These are phyloP conservation scores for Aspergillus proliferans DNA, from an alignment of 2,329 filamentous ascomycete species.

Conservation along the genomic window DNA sequence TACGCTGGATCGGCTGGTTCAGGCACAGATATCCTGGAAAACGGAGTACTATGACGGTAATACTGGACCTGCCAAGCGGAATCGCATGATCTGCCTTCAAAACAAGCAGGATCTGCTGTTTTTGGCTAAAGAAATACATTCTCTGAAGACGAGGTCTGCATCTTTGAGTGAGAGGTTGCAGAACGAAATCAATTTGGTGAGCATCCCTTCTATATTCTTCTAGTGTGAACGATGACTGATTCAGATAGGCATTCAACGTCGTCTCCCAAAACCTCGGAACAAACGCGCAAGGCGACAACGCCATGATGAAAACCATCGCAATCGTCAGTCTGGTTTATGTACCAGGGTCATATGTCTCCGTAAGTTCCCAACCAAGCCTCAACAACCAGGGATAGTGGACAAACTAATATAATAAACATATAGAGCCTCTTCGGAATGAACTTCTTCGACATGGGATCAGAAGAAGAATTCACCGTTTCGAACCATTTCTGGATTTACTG, in stretches of 20 bases:
- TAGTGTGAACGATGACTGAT: neutral
- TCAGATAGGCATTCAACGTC: conserved; percentile 24
- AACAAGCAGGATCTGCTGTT: conserved; percentile 11
- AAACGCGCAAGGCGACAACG: conserved; percentile 18
- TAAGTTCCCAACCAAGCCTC: conserved; percentile 7
- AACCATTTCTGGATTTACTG: conserved; percentile 28
- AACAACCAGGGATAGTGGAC: too few species aligned
- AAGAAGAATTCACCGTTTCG: conserved; percentile 17
- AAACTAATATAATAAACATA: neutral
- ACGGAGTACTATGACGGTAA: conserved; percentile 1
- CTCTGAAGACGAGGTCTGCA: conserved; percentile 18
- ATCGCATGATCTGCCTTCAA: conserved; percentile 1
- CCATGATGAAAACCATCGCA: conserved; percentile 26
- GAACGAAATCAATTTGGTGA: conserved; percentile 31
- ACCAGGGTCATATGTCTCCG: conserved; percentile 26
- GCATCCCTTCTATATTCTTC: neutral
- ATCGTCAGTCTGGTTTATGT: conserved; percentile 23
- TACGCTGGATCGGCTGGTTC: conserved; percentile 17
- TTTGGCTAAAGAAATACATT: conserved; percentile 20
- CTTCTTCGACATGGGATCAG: conserved; percentile 25
- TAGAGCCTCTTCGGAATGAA: conserved; percentile 31
- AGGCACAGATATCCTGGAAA: conserved; percentile 14
- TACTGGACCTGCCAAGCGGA: neutral
- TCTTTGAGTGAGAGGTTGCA: conserved; percentile 24
- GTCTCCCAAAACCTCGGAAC: conserved; percentile 24